Evolutionary conservation across 768 basidiomycete genomes (phyloP), one percentile per base, ranked within the genome.

Genomic region (Chalciporus chontae): DNA sequence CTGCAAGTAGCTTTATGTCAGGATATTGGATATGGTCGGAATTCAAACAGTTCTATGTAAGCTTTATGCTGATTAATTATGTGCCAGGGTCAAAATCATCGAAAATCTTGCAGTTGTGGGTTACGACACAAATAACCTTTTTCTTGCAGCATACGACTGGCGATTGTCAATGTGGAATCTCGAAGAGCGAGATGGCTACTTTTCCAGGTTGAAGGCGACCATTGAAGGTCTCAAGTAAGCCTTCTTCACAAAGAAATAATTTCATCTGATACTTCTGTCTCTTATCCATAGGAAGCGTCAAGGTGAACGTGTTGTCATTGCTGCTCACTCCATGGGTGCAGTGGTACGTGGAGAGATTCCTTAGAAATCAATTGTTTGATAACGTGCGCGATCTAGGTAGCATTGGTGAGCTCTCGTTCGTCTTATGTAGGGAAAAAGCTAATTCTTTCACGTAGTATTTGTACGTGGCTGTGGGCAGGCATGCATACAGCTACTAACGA

Each of bases 1-100:
- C 92, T 0, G 94, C 92, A 3, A 89, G 87, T 54, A 85, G 77
- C 57, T 87, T 91, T 57, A 81, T 93, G 49, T 83, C 85, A 63
- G 93, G 94, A 1, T 99, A 94, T 64, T 98, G 94, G 94, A 83
- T 95, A 46, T 95, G 93, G 91, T 85, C 60, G 46, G 71, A 19
- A 45, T 34, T 48, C 23, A n/a, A 17, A 7, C 3, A 29, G n/a
- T 13, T 36, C 1, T 1, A 18, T 36, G 15, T 10, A 21, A 19
- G 23, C 11, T 10, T 19, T 27, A 19, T 23, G 26, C 3, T 23
- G 32, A 14, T 31, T 32, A n/a, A 32, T 51, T 24, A 47, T 40
- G 15, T 3, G 15, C 38, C 40, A 88, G 88, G 88, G 84, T 87
- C 1, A 94, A 94, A 67, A 89, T 96, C 45, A 83, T 98, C 9